Evolutionary conservation across 179 eudicot genomes (phyloP).

Genomic region (Actinidia arguta): DNA sequence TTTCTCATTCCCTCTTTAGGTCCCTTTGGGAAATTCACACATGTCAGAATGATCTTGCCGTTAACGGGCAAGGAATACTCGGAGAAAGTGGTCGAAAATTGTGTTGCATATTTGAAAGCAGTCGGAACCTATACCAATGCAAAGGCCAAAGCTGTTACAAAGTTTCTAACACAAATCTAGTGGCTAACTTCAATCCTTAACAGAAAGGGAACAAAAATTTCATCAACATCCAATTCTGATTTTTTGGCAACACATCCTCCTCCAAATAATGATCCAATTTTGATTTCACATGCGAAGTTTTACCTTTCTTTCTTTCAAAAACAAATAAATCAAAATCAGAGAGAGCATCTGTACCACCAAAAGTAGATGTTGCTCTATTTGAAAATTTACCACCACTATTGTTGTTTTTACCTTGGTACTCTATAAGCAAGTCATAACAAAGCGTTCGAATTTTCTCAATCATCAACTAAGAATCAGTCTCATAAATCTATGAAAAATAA

Average conservation of each 20-base stretch:
- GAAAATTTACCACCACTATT: background rate
- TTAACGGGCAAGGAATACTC: conserved; percentile 82
- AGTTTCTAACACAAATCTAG: no score
- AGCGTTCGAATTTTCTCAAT: background rate
- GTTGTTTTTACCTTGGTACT: background rate
- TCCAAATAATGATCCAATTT: conserved; percentile 1
- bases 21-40: conserved; percentile 83
- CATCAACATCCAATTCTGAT: no score
- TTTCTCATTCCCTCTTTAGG: conserved; percentile 43
- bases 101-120: no score
- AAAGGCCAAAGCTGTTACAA: no score
- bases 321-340: background rate
- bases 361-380: background rate
- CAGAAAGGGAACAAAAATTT: no score
- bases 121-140: conserved; percentile 41
- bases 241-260: background rate
- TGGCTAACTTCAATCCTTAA: no score
- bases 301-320: background rate
- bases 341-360: background rate
- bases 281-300: background rate
- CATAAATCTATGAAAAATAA: background rate
- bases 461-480: background rate
- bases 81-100: conserved; percentile 78
- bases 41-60: conserved; percentile 76
- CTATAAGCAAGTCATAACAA: conserved; percentile 2